Percentiles rank a stretch among this genome's conserved stretches.
phyloP scores from a whole-genome alignment of 1,284 basidiomycete species.

The Retiboletus flavoniger region DNA sequence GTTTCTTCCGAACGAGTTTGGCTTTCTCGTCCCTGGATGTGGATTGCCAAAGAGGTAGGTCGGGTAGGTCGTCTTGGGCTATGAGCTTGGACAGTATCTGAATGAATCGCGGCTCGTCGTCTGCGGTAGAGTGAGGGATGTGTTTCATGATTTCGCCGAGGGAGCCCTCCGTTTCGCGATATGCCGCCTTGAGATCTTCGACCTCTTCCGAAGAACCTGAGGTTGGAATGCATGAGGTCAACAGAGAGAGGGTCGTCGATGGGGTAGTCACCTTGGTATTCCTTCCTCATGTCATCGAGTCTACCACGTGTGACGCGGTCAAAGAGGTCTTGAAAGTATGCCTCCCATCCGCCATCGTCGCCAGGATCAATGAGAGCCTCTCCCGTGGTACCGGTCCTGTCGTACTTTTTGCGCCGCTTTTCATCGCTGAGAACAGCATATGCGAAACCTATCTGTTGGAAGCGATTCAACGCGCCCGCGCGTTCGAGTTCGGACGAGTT shows the following conservation, averaged over 20 bases:
- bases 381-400: constrained; percentile 79
- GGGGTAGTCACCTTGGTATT: constrained; percentile 71
- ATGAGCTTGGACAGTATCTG: constrained; percentile 70
- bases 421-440: constrained; percentile 85
- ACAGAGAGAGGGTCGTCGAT: neutral
- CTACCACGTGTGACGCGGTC: constrained; percentile 81
- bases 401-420: constrained; percentile 72
- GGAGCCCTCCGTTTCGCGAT: constrained; percentile 64
- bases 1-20: constrained; percentile 68
- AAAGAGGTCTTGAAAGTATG: constrained; percentile 88
- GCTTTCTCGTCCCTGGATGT: constrained; percentile 78
- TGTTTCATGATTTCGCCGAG: constrained; percentile 78
- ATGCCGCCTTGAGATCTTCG: constrained; percentile 75
- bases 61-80: constrained; percentile 54
- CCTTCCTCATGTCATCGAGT: constrained; percentile 86
- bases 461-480: constrained; percentile 66
- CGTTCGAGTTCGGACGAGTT: constrained; percentile 58
- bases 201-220: constrained; percentile 83
- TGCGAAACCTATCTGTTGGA: constrained; percentile 89
- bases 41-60: constrained; percentile 65
- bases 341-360: constrained; percentile 83
- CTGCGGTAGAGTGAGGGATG: constrained; percentile 80
- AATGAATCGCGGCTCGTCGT: constrained; percentile 84
- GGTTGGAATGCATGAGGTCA: constrained; percentile 2
- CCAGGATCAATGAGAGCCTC: constrained; percentile 71